Evolutionary conservation across 2,329 filamentous ascomycete species (phyloP), one percentile per base, ranked within the genome.

Genomic region (Fusarium denticulatum): DNA sequence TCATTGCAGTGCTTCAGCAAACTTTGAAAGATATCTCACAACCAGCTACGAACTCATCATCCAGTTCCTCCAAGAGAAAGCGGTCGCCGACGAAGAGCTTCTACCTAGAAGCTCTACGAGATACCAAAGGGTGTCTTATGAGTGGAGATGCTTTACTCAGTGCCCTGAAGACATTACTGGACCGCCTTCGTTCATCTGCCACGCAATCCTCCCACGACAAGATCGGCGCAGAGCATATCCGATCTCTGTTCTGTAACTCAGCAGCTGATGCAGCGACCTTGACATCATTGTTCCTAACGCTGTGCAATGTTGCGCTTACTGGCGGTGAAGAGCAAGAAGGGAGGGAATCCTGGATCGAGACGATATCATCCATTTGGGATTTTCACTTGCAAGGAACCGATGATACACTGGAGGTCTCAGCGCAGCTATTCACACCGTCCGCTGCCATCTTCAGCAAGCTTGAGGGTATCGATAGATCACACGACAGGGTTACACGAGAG

Each of bases 1-100:
- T 97, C 60, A 82, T 93, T 39, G 82, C 83, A 2, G 88, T 94
- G 15, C 80, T 97, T 46, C 89, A 91, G 75, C 88, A 90, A 75
- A 89, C 91, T 1, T 82, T 95, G 53, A 86, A 89, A 53, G 92
- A 94, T 30, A 73, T 88, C 42, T 85, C 86, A 14, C 73, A 74
- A 26, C 79, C 79, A n/a, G 47, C 57, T 15, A 67, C 71, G n/a
- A 78, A 82, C 45, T 74, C 79, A 20, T 64, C 77, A 34, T 56
- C 76, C 7, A 71, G 73, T 12, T 63, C 77, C 14, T 79, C 84
- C 43, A 88, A 88, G 75, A 80, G 86, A 65, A 90, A 90, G 79
- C 83, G 86, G 64, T 78, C 81, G 5, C 75, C 79, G 3, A 73
- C 78, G 6, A 78, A 80, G 10, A 59, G 34, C 14, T 87, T 85